A percentile compares a stretch with the other conserved stretches of the same genome.
These are phyloP conservation scores for Naganishia albida DNA, from an alignment of 1,284 basidiomycete genomes.

Conservation along the genomic window DNA sequence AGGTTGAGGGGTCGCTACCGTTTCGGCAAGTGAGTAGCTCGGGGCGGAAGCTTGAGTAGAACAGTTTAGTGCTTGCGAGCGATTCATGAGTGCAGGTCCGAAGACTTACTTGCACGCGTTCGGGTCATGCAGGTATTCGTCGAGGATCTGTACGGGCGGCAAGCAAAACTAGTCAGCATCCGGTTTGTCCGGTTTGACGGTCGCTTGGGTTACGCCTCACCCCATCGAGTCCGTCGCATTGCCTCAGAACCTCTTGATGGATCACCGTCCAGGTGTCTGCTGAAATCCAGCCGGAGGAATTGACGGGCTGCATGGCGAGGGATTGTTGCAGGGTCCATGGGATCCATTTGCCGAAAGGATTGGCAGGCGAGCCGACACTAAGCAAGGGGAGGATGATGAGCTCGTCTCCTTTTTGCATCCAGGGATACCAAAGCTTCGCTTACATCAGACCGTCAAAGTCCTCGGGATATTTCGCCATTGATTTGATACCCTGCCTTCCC, in stretches of 20 bases:
- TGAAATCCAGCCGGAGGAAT: conserved; percentile 18
- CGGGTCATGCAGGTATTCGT: conserved; percentile 10
- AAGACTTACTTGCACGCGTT: conserved; percentile 17
- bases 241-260: conserved; percentile 15
- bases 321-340: conserved; percentile 20
- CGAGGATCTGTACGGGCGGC: neutral
- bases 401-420: too few species aligned
- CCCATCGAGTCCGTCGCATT: conserved; percentile 26
- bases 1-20: neutral
- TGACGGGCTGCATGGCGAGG: conserved; percentile 22
- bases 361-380: conserved; percentile 12
- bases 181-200: neutral
- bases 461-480: conserved; percentile 4
- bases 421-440: neutral
- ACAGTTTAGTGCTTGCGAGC: neutral
- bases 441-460: conserved; percentile 21
- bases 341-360: conserved; percentile 17
- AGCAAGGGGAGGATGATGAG: too few species aligned
- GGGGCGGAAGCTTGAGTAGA: conserved; percentile 5
- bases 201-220: neutral
- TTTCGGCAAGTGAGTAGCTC: conserved; percentile 1
- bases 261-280: conserved; percentile 3
- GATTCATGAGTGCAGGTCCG: neutral
- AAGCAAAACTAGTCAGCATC: neutral
- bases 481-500: conserved; percentile 10